Conservation (phyloP, 768 basidiomycete species). For the Lentinus brumalis region DNA sequence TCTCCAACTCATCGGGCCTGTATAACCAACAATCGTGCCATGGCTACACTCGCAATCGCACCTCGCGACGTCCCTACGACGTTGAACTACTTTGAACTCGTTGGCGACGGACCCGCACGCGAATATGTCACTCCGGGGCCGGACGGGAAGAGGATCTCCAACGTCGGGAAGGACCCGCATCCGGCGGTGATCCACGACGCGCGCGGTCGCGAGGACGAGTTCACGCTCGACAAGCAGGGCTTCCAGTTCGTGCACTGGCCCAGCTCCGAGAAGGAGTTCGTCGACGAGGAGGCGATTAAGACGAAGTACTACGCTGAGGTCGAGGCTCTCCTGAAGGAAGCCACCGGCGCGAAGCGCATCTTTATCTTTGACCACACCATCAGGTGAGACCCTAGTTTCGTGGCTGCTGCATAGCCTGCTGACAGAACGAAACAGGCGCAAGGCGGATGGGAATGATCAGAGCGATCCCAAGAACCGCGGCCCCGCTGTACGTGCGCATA, state of each 20-base stretch:
- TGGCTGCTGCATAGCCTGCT: slow-evolving; percentile 1
- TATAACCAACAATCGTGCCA: slow-evolving; percentile 10
- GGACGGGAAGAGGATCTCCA: slow-evolving; percentile 26
- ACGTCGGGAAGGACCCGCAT: slow-evolving; percentile 24
- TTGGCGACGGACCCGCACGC: slow-evolving; percentile 31
- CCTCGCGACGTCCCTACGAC: slow-evolving; percentile 35
- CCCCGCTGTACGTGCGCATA: slow-evolving; percentile 31
- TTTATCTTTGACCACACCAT: slow-evolving; percentile 48
- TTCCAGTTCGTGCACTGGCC: slow-evolving; percentile 40
- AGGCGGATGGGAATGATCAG: slow-evolving; percentile 10
- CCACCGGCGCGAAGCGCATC: slow-evolving; percentile 39
- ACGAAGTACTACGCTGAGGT: slow-evolving; percentile 43
- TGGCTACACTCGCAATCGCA: slow-evolving; percentile 26
- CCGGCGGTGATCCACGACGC: slow-evolving; percentile 23
- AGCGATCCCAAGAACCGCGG: slow-evolving; percentile 12
- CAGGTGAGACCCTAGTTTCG: slow-evolving; percentile 25
- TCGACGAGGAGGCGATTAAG: slow-evolving; percentile 39
- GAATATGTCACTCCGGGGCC: slow-evolving; percentile 32
- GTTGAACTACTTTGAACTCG: slow-evolving; percentile 32
- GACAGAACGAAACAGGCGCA: slow-evolving; percentile 4
- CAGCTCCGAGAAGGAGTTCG: slow-evolving; percentile 42
- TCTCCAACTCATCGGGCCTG: background rate
- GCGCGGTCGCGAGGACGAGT: slow-evolving; percentile 26
- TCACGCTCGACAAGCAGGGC: slow-evolving; percentile 40
- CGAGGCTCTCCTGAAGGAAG: slow-evolving; percentile 40